Evolutionary conservation across 148 eudicot species (phyloP).

Genomic region (Euryodendron excelsum): DNA sequence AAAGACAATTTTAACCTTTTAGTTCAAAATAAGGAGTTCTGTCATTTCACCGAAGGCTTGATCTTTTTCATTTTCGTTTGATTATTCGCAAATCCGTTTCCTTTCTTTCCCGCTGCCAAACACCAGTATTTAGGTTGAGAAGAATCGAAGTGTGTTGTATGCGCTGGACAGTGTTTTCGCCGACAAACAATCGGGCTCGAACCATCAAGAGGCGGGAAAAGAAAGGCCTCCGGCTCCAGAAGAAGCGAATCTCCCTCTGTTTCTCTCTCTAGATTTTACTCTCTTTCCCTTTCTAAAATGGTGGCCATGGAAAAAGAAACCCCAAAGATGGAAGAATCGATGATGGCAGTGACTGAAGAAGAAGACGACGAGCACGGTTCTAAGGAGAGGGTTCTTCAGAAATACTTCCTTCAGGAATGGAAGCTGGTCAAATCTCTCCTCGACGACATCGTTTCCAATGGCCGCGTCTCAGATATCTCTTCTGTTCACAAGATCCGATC

Average conservation of each 20-base stretch:
- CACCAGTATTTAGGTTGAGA: too few relatives aligned
- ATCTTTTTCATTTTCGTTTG: too few relatives aligned
- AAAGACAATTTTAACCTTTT: too few relatives aligned
- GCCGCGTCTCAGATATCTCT: slow-evolving; percentile 58
- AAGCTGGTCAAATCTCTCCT: slow-evolving; percentile 66
- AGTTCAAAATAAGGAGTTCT: too few relatives aligned
- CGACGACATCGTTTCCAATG: slow-evolving; percentile 61
- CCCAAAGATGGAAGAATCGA: slow-evolving; percentile 12
- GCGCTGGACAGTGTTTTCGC: too few relatives aligned
- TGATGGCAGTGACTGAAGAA: slow-evolving; percentile 17
- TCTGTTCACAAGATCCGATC: slow-evolving; percentile 73
- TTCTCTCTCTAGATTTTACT: background rate
- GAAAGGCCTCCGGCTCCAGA: background rate
- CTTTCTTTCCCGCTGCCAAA: too few relatives aligned
- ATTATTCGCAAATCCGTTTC: too few relatives aligned
- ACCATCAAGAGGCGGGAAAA: background rate
- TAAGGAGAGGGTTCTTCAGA: slow-evolving; percentile 58
- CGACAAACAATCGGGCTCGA: background rate
- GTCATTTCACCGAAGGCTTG: too few relatives aligned
- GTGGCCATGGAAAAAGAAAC: slow-evolving; percentile 15
- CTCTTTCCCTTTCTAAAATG: slow-evolving; percentile 16
- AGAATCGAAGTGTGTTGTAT: too few relatives aligned
- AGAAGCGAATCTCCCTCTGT: background rate
- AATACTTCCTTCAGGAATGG: slow-evolving; percentile 85
- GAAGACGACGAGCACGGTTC: slow-evolving; percentile 70